Percentiles rank a stretch among this genome's conserved stretches.
These are phyloP conservation scores for Penicillium tannophilum DNA, from an alignment of 495 filamentous ascomycete species.

Conservation along the genomic window DNA sequence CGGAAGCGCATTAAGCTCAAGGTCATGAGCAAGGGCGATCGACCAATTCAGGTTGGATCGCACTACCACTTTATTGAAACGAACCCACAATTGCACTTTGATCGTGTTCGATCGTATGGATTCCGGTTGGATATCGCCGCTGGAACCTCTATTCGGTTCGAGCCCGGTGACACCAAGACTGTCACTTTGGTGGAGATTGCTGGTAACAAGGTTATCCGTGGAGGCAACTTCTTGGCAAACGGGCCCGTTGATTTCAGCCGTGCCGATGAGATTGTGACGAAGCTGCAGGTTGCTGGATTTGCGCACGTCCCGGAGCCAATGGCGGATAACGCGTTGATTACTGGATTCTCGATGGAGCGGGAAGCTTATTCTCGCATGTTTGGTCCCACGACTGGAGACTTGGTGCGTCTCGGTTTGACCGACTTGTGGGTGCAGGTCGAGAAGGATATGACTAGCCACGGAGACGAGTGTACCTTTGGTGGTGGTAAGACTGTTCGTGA, in stretches of 20 bases:
- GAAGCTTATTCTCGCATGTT: constrained; percentile 84
- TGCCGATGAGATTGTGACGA: constrained; percentile 63
- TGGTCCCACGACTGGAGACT: constrained; percentile 87
- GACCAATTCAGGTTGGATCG: constrained; percentile 90
- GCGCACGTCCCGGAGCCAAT: constrained; percentile 69
- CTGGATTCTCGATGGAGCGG: constrained; percentile 71
- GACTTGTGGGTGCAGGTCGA: constrained; percentile 93
- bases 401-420: constrained; percentile 78
- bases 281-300: constrained; percentile 72
- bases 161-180: constrained; percentile 91
- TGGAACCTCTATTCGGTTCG: constrained; percentile 91
- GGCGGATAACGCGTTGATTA: constrained; percentile 55
- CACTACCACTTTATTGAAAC: constrained; percentile 97
- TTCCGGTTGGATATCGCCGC: constrained; percentile 88
- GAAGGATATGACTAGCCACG: constrained; percentile 80
- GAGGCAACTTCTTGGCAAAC: constrained; percentile 78
- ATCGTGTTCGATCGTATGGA: constrained; percentile 81
- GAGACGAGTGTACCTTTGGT: constrained; percentile 95
- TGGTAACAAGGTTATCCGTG: constrained; percentile 77
- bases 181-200: constrained; percentile 92
- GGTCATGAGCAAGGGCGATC: constrained; percentile 85
- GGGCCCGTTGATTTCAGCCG: constrained; percentile 67
- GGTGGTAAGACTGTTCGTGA: constrained; percentile 94
- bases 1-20: constrained; percentile 70
- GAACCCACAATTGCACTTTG: constrained; percentile 89